A percentile compares a stretch with the other conserved stretches of the same genome.
These are phyloP conservation scores for Ceratocystis albifundus DNA, from an alignment of 2,329 filamentous ascomycete genomes.

Conservation along the genomic window DNA sequence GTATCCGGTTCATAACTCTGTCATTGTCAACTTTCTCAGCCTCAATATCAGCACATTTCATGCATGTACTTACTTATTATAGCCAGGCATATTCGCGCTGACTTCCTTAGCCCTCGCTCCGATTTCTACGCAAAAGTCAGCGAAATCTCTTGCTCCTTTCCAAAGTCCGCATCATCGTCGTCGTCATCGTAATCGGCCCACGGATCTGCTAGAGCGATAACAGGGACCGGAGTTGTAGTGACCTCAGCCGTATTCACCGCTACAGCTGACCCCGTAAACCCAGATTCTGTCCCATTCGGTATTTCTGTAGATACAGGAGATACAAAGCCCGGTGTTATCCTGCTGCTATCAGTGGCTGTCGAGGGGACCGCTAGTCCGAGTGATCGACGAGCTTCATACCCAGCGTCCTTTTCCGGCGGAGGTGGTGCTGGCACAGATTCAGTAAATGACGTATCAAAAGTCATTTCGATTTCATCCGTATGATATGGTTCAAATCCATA, in stretches of 20 bases:
- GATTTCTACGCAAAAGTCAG: constrained; percentile 62
- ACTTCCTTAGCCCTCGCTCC: neutral
- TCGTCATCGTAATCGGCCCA: constrained; percentile 61
- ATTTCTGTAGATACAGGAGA: neutral
- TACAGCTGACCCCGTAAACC: neutral
- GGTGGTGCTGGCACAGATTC: constrained; percentile 28
- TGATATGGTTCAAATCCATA: constrained; percentile 22
- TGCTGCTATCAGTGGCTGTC: neutral
- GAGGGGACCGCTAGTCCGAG: constrained; percentile 26
- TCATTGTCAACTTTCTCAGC: neutral
- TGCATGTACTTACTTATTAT: constrained; percentile 5
- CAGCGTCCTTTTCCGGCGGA: constrained; percentile 29
- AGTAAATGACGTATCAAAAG: constrained; percentile 55
- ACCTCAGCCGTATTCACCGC: constrained; percentile 26
- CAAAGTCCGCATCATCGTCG: constrained; percentile 40
- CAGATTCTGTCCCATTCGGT: neutral
- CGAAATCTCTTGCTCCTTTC: constrained; percentile 60
- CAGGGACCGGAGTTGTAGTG: constrained; percentile 42
- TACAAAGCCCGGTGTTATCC: neutral
- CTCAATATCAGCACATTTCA: neutral
- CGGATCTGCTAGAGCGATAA: constrained; percentile 45
- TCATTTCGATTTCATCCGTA: constrained; percentile 53
- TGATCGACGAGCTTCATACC: constrained; percentile 24
- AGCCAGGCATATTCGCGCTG: neutral
- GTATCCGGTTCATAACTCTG: neutral